Evolutionary conservation across 805 yeast genomes (phyloP), one percentile per base, ranked within the genome.

Genomic region (Metschnikowia picachoensis): DNA sequence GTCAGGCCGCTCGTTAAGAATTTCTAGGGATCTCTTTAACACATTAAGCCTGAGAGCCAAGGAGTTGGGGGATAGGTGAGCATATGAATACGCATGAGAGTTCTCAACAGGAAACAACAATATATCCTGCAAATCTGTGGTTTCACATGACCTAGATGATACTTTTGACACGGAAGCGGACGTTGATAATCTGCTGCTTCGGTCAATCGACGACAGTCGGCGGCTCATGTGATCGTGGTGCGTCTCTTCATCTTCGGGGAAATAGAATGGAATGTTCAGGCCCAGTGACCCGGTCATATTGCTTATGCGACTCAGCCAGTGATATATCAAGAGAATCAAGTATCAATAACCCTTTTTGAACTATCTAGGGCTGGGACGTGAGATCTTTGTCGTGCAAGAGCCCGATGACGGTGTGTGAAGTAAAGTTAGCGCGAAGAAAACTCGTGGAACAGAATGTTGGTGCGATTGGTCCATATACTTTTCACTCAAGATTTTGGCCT

Each of bases 31-130:
- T 53, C 94, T 68, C 59, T 83, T 86, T 55, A 88, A 68, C 13
- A 87, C 90, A 45, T 82, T 82, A 49, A 88, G 65, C 46, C 96
- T 70, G 39, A 87, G 77, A 0, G 94, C 87, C 46, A 88, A 64
- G 1, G 95, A 84, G 60, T 86, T 85, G 9, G 91, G 94, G 1
- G 92, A 83, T 46, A 87, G 67, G 44, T 85, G 87, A 3, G 94
- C 88, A 61, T 88, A 88, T 0, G 95, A 87, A 60, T 85, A 88
- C 2, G 95, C 85, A 60, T 86, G 91, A 1, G 94, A 79, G 11
- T 94, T 85, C 55, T 85, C 90, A 25, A 82, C 80, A 5, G 92
- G 89, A 58, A 87, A 84, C 50, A 73, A 76, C 34, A 82, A 60
- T 15, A 85, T 71, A 44, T 83, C 76, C 15, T 53, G 44, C 37